Percentiles rank a stretch among this genome's conserved stretches.
Conservation (phyloP, 495 filamentous ascomycete species). For the Rhypophila decipiens region DNA sequence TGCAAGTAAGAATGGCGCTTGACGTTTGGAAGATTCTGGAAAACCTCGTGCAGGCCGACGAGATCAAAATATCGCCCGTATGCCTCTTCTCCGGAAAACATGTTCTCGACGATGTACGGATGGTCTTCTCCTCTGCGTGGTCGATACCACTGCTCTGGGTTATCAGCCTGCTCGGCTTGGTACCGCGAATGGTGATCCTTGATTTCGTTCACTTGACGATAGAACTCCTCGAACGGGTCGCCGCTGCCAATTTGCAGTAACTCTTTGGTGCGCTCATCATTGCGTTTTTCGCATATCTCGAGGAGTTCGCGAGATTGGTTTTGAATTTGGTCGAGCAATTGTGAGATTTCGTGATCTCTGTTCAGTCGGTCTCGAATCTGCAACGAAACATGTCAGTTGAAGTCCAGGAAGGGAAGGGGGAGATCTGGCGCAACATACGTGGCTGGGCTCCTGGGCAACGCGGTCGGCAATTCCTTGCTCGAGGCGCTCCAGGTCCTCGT, state of each 20-base stretch:
- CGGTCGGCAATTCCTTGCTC: conserved; percentile 92
- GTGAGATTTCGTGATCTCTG: conserved; percentile 85
- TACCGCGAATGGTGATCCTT: conserved; percentile 86
- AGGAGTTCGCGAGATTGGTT: conserved; percentile 74
- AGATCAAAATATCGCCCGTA: conserved; percentile 89
- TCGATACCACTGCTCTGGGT: conserved; percentile 88
- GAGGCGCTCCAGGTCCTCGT: conserved; percentile 91
- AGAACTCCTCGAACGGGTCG: conserved; percentile 89
- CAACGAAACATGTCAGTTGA: not conserved
- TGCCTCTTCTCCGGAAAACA: conserved; percentile 94
- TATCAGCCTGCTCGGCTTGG: conserved; percentile 91
- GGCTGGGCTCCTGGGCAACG: conserved; percentile 77
- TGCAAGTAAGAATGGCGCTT: conserved; percentile 84
- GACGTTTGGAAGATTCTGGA: conserved; percentile 77
- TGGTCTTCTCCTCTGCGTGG: conserved; percentile 55
- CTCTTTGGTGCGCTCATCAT: conserved; percentile 65
- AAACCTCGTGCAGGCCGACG: conserved; percentile 74
- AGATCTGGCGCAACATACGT: conserved; percentile 51
- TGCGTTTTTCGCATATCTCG: conserved; percentile 76
- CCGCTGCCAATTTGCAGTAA: conserved; percentile 77
- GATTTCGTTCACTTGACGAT: conserved; percentile 72
- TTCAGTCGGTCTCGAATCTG: conserved; percentile 80
- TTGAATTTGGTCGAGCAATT: conserved; percentile 79
- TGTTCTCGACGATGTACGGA: conserved; percentile 72
- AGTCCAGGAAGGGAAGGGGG: not conserved